Evolutionary conservation across 2,329 filamentous ascomycete genomes (phyloP).

Genomic region (Fusarium praegraminearum): DNA sequence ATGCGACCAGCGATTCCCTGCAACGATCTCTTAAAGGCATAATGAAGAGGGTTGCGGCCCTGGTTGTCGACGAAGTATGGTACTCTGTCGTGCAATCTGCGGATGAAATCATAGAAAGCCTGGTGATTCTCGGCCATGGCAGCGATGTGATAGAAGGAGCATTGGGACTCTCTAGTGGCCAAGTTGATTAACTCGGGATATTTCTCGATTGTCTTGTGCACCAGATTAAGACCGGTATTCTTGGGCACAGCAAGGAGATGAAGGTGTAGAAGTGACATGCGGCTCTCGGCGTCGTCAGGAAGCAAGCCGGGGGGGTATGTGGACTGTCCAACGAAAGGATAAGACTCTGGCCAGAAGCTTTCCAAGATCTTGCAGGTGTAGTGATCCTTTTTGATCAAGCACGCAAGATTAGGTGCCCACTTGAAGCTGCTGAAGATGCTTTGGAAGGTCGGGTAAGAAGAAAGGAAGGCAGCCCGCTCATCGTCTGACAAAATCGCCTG

Average conservation of each 20-base stretch:
- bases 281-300: neutral
- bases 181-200: neutral
- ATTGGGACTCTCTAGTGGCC: neutral
- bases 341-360: neutral
- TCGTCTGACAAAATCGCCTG: neutral
- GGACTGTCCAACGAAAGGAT: neutral
- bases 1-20: neutral
- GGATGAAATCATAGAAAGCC: neutral
- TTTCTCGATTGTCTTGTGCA: neutral
- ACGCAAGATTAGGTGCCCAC: slow-evolving; percentile 6
- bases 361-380: neutral
- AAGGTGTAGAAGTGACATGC: neutral
- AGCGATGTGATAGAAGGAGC: slow-evolving; percentile 15
- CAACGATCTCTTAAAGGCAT: neutral
- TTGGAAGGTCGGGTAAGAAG: neutral
- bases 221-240: neutral
- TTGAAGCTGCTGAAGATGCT: neutral
- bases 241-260: neutral
- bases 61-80: slow-evolving; percentile 1
- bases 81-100: neutral
- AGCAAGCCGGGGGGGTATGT: neutral
- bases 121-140: neutral
- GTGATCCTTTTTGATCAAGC: neutral
- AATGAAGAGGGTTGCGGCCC: slow-evolving; percentile 14
- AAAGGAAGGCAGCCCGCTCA: neutral